phyloP scores from a whole-genome alignment of 192 early-diverging fungal species.

The Neocallimastix lanati region DNA sequence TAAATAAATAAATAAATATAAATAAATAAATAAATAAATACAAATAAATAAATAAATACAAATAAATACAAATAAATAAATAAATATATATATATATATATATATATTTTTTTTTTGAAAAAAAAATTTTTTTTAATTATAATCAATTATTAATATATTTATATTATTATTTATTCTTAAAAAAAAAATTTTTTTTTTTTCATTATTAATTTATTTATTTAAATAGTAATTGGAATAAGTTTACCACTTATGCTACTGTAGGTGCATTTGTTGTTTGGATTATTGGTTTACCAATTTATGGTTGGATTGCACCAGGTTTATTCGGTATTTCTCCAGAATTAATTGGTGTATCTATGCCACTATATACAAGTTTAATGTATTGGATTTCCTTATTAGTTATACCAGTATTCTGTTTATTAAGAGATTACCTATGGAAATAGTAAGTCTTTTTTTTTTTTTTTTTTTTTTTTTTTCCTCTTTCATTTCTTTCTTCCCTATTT shows the following conservation, averaged over 20 bases:
- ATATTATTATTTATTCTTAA: no score
- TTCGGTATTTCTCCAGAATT: slow-evolving; percentile 43
- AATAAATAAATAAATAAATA: no score
- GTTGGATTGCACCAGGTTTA: slow-evolving; percentile 44
- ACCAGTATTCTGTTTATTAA: slow-evolving; percentile 63
- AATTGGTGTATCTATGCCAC: slow-evolving; percentile 13
- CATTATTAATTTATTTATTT: no score
- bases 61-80: no score
- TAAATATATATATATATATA: no score
- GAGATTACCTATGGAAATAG: slow-evolving; percentile 93
- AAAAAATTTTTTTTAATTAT: slow-evolving; percentile 50
- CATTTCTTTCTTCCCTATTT: no score
- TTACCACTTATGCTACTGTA: slow-evolving; percentile 68
- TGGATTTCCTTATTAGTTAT: slow-evolving; percentile 75
- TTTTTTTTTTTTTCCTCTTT: no score
- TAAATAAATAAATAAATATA: no score
- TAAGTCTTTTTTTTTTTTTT: no score
- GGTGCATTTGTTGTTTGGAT: slow-evolving; percentile 59
- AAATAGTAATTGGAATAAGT: slow-evolving; percentile 17
- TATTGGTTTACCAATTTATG: slow-evolving; percentile 49
- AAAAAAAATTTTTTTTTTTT: no score
- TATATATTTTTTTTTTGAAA: slow-evolving; percentile 69
- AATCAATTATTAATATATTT: no score
- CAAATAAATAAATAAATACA: no score
- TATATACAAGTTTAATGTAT: slow-evolving; percentile 32